Conservation (phyloP, 495 filamentous ascomycete genomes). For the Hypoxylon trugodes region DNA sequence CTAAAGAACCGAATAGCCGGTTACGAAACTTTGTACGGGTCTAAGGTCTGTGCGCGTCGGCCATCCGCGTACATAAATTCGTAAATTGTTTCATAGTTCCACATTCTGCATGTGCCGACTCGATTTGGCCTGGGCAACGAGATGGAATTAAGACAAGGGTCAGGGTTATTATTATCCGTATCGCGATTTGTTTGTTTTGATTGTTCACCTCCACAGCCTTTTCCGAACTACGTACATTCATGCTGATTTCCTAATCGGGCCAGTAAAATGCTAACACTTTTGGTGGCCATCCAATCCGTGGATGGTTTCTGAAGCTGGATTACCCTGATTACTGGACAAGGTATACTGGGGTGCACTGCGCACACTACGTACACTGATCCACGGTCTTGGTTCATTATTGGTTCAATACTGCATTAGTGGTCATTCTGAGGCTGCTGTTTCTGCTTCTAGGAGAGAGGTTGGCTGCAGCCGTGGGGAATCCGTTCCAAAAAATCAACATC, state of each 20-base stretch:
- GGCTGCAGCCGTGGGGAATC: slow-evolving; percentile 4
- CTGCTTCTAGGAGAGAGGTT: too few species aligned
- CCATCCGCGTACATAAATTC: too few species aligned
- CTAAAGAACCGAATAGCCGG: too few species aligned
- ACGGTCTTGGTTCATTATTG: too few species aligned
- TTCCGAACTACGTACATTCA: slow-evolving; percentile 26
- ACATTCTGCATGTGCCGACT: slow-evolving; percentile 3
- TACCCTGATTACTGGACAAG: too few species aligned
- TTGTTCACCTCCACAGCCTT: slow-evolving; percentile 28
- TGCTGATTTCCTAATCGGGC: slow-evolving; percentile 22
- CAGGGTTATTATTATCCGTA: background rate
- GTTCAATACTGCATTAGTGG: too few species aligned
- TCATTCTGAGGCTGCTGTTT: too few species aligned
- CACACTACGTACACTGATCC: too few species aligned
- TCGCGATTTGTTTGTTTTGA: slow-evolving; percentile 42
- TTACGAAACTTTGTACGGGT: too few species aligned
- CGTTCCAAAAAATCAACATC: slow-evolving; percentile 26
- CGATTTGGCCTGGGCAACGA: slow-evolving; percentile 26
- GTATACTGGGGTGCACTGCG: too few species aligned
- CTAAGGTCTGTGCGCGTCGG: too few species aligned
- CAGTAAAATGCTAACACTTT: background rate
- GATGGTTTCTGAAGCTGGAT: background rate
- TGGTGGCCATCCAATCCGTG: background rate
- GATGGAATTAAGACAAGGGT: slow-evolving; percentile 33
- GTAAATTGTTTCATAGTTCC: slow-evolving; percentile 14